Conservation (phyloP, 192 early-diverging fungal genomes). For the Cetraspora pellucida region DNA sequence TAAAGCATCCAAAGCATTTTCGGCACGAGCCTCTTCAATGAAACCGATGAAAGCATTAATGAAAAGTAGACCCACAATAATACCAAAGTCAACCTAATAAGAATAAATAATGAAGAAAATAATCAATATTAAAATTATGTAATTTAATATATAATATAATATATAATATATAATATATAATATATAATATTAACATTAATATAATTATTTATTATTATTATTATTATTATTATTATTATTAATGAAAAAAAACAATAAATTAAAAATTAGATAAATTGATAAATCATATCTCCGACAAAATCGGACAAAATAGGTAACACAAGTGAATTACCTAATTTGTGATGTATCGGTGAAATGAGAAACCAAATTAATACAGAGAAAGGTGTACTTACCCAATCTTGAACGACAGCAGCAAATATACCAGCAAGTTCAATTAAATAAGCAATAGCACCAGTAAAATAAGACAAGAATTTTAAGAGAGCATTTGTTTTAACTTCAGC, state of each 20-base stretch:
- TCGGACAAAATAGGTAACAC: no score
- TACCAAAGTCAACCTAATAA: constrained; percentile 75
- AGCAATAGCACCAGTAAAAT: constrained; percentile 87
- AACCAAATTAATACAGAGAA: neutral
- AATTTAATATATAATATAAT: no score
- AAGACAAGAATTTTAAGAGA: constrained; percentile 80
- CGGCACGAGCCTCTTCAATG: constrained; percentile 91
- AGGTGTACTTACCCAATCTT: constrained; percentile 47
- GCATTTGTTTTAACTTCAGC: constrained; percentile 85
- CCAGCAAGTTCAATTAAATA: constrained; percentile 89
- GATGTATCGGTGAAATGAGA: no score
- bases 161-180: no score
- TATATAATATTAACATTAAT: neutral
- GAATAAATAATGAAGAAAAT: neutral
- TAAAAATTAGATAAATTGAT: no score
- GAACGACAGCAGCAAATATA: constrained; percentile 75
- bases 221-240: no score
- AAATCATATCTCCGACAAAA: no score
- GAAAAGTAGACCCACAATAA: constrained; percentile 75
- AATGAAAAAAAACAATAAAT: no score
- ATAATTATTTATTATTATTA: no score
- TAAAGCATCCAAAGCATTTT: constrained; percentile 92
- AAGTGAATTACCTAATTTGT: no score
- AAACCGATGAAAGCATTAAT: constrained; percentile 93
- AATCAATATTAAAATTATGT: no score